Evolutionary conservation across 2,329 filamentous ascomycete species (phyloP).

Genomic region (Alternaria brassicae): DNA sequence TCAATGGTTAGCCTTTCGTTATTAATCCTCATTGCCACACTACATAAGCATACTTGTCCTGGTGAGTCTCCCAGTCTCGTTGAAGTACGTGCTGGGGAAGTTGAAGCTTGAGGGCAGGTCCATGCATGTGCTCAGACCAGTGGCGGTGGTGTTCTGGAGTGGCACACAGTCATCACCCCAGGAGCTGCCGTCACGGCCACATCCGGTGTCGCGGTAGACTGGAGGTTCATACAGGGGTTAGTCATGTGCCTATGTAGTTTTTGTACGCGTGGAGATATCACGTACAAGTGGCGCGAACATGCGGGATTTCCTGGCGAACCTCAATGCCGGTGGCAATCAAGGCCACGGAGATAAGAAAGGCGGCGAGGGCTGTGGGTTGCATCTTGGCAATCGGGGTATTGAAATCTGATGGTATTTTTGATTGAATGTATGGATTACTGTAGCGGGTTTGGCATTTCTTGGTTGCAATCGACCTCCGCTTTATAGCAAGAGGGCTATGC

Average conservation of each 20-base stretch:
- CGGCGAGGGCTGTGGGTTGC: conserved; percentile 6
- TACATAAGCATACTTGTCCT: not conserved
- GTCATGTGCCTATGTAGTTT: not conserved
- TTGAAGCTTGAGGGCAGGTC: conserved; percentile 5
- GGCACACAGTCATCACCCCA: conserved; percentile 13
- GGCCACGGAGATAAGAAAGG: conserved; percentile 5
- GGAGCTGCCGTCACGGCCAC: not conserved
- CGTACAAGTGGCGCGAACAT: conserved; percentile 17
- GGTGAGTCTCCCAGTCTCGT: not conserved
- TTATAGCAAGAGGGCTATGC: not conserved
- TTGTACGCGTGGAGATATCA: not conserved
- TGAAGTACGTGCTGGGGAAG: conserved; percentile 13
- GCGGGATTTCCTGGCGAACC: conserved; percentile 8
- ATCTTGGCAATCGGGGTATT: not conserved
- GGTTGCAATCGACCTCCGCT: not conserved
- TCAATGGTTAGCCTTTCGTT: not conserved
- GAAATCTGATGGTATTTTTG: not conserved
- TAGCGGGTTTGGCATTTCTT: not conserved
- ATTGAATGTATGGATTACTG: not conserved
- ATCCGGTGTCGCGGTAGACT: conserved; percentile 11
- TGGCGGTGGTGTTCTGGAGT: not conserved
- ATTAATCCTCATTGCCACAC: not conserved
- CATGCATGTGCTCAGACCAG: conserved; percentile 9
- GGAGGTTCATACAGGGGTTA: not conserved
- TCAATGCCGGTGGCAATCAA: conserved; percentile 1